Evolutionary conservation across 2,329 filamentous ascomycete genomes (phyloP), one percentile per base, ranked within the genome.

Genomic region (Ophiocordyceps polyrhachis-furcata): DNA sequence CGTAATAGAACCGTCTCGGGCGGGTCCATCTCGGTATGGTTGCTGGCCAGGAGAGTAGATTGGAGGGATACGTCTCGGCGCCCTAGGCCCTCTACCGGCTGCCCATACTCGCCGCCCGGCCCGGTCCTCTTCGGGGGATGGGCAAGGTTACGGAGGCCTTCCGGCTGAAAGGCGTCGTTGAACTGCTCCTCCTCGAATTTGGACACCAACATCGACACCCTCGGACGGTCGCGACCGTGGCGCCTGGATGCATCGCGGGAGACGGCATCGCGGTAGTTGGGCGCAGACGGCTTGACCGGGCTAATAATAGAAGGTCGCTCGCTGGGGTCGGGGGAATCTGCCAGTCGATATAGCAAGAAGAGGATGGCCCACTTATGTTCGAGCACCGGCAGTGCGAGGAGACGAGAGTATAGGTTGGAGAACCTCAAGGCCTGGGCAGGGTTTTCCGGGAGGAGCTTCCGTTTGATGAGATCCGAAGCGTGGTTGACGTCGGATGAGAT

Each of bases 361-460:
- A 98, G 70, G 51, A 98, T 95, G 3, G 83, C 86, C 87, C 88
- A 96, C 72, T 98, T 98, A 62, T 94, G 83, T 55, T 84, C 83
- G 41, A 98, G 71, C 6, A 96, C 88, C 0, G 88, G 88, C 51
- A 95, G 78, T n/a, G 85, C 83, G 23, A 95, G 70, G 17, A 98
- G 73, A 46, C 86, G 76, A 31, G 85, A 86, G 63, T 95, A 94
- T 25, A 98, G 73, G 56, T 94, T 93, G 21, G 86, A 82, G 62
- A 95, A 94, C 49, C 81, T 76, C 19, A 89, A 70, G 4, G 88
- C 86, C 61, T 88, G 83, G 50, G 74, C 82, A 41, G 75, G 75
- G 56, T 86, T 84, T 52, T 80, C 81, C 53, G 83, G 77, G 47
- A 93, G 76, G 50, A 98, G 70, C 63, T 83, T 85, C 57, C 84